Conservation (phyloP, 805 yeast species). For the Kodamaea sagamina region DNA sequence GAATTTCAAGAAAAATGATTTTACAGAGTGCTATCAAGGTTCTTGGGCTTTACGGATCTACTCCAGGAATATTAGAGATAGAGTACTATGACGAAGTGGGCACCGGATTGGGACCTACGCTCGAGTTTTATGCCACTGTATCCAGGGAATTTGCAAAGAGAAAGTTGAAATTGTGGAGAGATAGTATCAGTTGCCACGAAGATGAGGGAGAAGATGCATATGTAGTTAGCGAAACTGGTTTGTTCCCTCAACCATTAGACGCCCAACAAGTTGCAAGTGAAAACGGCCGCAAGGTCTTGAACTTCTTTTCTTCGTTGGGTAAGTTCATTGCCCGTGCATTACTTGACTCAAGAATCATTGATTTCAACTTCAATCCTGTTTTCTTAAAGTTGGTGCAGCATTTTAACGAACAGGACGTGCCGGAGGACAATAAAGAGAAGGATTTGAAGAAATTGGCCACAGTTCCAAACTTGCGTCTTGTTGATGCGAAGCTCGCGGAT, state of each 20-base stretch:
- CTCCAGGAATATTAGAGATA: slow-evolving; percentile 82
- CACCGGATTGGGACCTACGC: slow-evolving; percentile 95
- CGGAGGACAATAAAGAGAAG: neutral
- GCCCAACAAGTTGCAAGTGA: slow-evolving; percentile 23
- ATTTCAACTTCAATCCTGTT: slow-evolving; percentile 70
- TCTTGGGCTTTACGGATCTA: slow-evolving; percentile 69
- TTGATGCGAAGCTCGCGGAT: slow-evolving; percentile 61
- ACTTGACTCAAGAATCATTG: slow-evolving; percentile 84
- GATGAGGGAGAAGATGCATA: slow-evolving; percentile 27
- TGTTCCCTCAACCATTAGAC: slow-evolving; percentile 73
- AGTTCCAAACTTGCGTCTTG: slow-evolving; percentile 42
- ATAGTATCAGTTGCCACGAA: slow-evolving; percentile 14
- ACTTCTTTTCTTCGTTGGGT: slow-evolving; percentile 69
- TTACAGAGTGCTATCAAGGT: slow-evolving; percentile 80
- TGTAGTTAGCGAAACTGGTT: slow-evolving; percentile 49
- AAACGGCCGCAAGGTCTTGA: slow-evolving; percentile 45
- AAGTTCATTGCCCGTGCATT: slow-evolving; percentile 83
- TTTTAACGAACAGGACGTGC: slow-evolving; percentile 23
- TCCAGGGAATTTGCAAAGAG: slow-evolving; percentile 70
- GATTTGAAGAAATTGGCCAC: slow-evolving; percentile 26
- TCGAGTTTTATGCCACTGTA: slow-evolving; percentile 84
- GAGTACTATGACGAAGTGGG: slow-evolving; percentile 91
- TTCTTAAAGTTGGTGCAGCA: slow-evolving; percentile 64
- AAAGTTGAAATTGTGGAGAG: slow-evolving; percentile 70
- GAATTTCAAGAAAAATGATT: slow-evolving; percentile 69